Evolutionary conservation across 345 rosid species (phyloP), one percentile per base, ranked within the genome.

Genomic region (Eucalyptus erythrocorys): DNA sequence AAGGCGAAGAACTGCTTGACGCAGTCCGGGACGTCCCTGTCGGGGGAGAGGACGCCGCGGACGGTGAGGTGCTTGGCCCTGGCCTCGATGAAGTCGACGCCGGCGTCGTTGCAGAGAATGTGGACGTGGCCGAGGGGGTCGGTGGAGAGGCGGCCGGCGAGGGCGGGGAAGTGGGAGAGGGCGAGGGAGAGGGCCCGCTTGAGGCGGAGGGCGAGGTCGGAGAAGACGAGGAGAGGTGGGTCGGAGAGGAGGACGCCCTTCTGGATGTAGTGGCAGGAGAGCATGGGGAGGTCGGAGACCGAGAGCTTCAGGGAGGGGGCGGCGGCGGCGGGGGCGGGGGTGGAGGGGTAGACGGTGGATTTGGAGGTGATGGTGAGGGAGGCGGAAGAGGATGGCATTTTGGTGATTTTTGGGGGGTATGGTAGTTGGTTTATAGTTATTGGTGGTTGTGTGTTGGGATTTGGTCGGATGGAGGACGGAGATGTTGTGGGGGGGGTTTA

Each of bases 281-380:
- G 97, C 99, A 98, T 98, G 42, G 98, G 99, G 59, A 97, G 93
- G 90, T 98, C 99, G 48, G 99, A 98, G 86, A 97, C 98, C 16
- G 98, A 96, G 90, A 98, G 98, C 90, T 92, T 93, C 15, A 95
- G 90, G 76, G 95, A 27, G 80, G 79, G 50, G 80, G 86, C 55
- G 86, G 85, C 82, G 64, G 88, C 64, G 57, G 92, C 43, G 89
- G 98, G 91, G 51, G 85, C 49, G 86, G 86, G 88, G 45, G 91
- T 90, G 76, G 92, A 92, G 5, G 99, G 98, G 89, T 85, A 88
- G 22, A 97, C 88, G 1, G 93, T 94, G 93, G 95, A 94, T 92
- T 92, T 94, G 30, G 99, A 95, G 90, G 93, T 13, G 76, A 93
- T 48, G 16, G 94, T 91, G 12, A 87, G 90, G 53, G 88, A 57